Percentiles rank a stretch among this genome's conserved stretches.
These are phyloP conservation scores for Mortierella sp. DNA, from an alignment of 371 early-diverging fungal genomes.

Conservation along the genomic window DNA sequence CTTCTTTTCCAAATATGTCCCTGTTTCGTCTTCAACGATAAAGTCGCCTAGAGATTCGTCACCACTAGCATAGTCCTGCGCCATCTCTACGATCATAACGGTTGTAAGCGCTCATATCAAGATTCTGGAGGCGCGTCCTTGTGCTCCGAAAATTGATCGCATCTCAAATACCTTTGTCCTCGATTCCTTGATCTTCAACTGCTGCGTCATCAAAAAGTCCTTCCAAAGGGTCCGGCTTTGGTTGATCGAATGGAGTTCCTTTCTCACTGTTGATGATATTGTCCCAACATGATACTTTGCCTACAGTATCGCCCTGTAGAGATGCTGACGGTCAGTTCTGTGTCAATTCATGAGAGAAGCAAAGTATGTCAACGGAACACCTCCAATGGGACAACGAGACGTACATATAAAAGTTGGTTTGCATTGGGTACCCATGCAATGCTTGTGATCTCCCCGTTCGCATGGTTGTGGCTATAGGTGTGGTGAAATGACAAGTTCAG, in stretches of 20 bases:
- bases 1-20: constrained; percentile 62
- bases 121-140: background rate
- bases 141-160: background rate
- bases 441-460: constrained; percentile 22
- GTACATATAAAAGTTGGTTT: constrained; percentile 39
- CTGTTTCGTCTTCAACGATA: constrained; percentile 89
- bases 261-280: constrained; percentile 21
- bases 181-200: constrained; percentile 8
- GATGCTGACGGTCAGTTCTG: background rate
- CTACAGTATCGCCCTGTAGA: constrained; percentile 21
- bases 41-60: constrained; percentile 63
- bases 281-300: constrained; percentile 30
- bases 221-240: constrained; percentile 31
- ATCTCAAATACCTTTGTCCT: constrained; percentile 21
- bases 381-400: background rate
- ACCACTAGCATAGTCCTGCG: constrained; percentile 28
- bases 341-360: no score
- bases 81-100: constrained; percentile 24
- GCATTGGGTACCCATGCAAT: constrained; percentile 34
- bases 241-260: constrained; percentile 24
- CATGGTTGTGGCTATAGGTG: constrained; percentile 23
- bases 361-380: no score
- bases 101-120: background rate
- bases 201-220: constrained; percentile 45
- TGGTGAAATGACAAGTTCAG: background rate